Percentiles rank a stretch among this genome's conserved stretches.
These are phyloP conservation scores for Simplicillium sp. DNA, from an alignment of 2,329 filamentous ascomycete species.

Conservation along the genomic window DNA sequence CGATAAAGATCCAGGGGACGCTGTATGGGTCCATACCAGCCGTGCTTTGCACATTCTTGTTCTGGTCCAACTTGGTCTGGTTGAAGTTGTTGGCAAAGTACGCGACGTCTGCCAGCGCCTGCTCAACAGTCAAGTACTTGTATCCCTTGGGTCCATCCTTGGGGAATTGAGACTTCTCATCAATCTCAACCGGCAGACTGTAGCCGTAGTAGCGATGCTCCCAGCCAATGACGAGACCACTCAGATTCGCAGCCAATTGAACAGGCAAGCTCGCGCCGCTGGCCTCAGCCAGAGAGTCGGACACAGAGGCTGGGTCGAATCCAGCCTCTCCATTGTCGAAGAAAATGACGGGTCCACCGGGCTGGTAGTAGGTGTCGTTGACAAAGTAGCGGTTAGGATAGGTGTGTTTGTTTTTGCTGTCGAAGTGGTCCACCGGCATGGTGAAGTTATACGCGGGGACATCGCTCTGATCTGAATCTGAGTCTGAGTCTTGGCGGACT, in stretches of 20 bases:
- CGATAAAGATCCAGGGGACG: constrained; percentile 41
- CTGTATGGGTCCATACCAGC: constrained; percentile 21
- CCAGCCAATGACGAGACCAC: constrained; percentile 13
- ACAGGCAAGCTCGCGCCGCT: constrained; percentile 7
- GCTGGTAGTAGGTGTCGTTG: constrained; percentile 14
- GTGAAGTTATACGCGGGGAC: too few species aligned
- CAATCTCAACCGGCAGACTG: constrained; percentile 11
- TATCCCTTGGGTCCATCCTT: neutral
- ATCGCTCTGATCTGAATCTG: too few species aligned
- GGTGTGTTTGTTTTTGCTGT: constrained; percentile 9
- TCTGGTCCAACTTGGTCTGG: constrained; percentile 28
- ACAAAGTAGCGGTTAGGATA: constrained; percentile 13
- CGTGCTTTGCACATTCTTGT: constrained; percentile 15
- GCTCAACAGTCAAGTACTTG: constrained; percentile 16
- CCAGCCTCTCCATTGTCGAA: constrained; percentile 13
- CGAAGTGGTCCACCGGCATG: constrained; percentile 14
- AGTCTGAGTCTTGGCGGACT: too few species aligned
- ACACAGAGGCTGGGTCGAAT: too few species aligned
- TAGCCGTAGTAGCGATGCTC: constrained; percentile 17
- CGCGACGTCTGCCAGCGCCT: constrained; percentile 17
- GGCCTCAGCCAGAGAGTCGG: constrained; percentile 6
- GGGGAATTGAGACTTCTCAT: constrained; percentile 7
- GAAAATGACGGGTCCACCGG: constrained; percentile 13
- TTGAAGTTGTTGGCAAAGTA: constrained; percentile 18
- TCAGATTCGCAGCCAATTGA: constrained; percentile 11